phyloP scores from a whole-genome alignment of 2,329 filamentous ascomycete species.

The Alternaria angustiovoidea region DNA sequence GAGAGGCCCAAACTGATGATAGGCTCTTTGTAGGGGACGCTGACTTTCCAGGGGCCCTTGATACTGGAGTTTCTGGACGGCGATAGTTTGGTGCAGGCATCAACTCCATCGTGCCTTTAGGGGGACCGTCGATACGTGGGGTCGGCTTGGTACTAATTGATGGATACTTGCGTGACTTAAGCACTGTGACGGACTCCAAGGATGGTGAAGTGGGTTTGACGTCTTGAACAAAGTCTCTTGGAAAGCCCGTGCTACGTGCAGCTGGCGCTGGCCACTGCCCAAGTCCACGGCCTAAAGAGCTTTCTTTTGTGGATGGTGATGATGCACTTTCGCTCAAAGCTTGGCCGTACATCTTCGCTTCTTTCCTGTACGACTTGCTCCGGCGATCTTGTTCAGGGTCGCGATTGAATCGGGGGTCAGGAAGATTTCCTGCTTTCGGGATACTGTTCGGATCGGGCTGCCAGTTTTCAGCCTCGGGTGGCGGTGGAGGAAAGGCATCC shows the following conservation, averaged over 20 bases:
- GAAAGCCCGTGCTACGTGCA: neutral
- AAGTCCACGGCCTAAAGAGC: neutral
- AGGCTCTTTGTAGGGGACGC: neutral
- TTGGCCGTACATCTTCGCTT: neutral
- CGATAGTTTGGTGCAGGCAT: neutral
- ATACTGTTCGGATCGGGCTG: conserved; percentile 15
- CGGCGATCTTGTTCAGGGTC: neutral
- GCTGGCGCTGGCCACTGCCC: neutral
- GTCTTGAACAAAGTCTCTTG: neutral
- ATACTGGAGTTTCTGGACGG: neutral
- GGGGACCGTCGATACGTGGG: neutral
- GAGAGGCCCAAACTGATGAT: neutral
- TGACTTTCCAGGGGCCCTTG: neutral
- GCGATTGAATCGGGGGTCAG: conserved; percentile 15
- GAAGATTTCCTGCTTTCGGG: conserved; percentile 2
- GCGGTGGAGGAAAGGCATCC: conserved; percentile 18
- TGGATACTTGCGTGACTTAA: neutral
- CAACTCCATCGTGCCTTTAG: neutral
- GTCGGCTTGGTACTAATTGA: neutral
- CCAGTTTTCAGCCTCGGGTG: conserved; percentile 13
- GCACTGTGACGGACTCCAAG: neutral
- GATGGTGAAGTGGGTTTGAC: neutral
- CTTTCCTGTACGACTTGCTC: neutral
- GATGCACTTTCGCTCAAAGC: neutral
- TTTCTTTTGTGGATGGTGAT: neutral